Conservation (phyloP, 805 yeast genomes). For the Nakazawaea populi region DNA sequence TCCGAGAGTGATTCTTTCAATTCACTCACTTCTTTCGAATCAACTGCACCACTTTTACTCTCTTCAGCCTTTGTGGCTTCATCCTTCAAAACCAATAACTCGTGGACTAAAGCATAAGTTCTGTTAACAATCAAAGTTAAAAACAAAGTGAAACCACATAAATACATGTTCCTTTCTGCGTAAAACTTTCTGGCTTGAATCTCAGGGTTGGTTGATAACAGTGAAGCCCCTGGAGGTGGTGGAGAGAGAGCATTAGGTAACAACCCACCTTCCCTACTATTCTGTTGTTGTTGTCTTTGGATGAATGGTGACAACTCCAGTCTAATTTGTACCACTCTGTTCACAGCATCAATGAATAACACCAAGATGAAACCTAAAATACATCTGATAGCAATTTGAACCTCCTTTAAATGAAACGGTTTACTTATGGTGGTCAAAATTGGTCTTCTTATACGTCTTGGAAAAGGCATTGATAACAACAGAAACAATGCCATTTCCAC, state of each 20-base stretch:
- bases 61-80: slow-evolving; percentile 35
- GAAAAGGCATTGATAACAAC: slow-evolving; percentile 79
- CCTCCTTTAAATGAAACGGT: slow-evolving; percentile 66
- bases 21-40: slow-evolving; percentile 33
- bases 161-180: slow-evolving; percentile 93
- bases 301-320: slow-evolving; percentile 43
- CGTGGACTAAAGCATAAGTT: slow-evolving; percentile 76
- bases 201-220: slow-evolving; percentile 43
- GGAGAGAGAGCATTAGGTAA: slow-evolving; percentile 22
- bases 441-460: slow-evolving; percentile 65
- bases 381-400: slow-evolving; percentile 76
- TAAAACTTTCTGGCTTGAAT: slow-evolving; percentile 87
- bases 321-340: slow-evolving; percentile 68
- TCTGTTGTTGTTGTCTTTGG: neutral
- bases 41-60: slow-evolving; percentile 15
- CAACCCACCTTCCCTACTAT: slow-evolving; percentile 22
- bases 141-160: slow-evolving; percentile 93
- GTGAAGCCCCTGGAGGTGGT: slow-evolving; percentile 4
- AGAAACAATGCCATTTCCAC: slow-evolving; percentile 76
- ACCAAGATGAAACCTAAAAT: slow-evolving; percentile 77
- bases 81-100: slow-evolving; percentile 61
- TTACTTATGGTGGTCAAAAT: slow-evolving; percentile 55
- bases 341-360: slow-evolving; percentile 82
- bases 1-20: slow-evolving; percentile 47
- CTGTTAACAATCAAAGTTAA: slow-evolving; percentile 79